Percentiles rank a stretch among this genome's conserved stretches.
Evolutionary conservation across 345 rosid genomes (phyloP).

Genomic region (Hypericum androsaemum): DNA sequence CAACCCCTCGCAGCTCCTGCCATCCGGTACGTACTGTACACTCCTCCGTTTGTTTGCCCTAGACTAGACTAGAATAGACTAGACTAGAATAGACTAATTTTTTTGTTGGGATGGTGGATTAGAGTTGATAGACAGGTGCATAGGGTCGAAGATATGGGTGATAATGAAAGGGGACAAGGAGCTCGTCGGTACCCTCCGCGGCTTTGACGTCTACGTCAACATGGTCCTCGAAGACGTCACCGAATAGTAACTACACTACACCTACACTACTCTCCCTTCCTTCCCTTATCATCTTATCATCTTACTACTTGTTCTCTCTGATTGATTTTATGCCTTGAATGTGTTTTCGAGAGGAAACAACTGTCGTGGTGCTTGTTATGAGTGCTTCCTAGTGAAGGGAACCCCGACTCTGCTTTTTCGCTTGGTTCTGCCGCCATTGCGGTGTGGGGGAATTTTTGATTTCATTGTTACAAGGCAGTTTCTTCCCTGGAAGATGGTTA

Average conservation of each 20-base stretch:
- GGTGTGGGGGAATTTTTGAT: too few species aligned
- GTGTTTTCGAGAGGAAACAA: too few species aligned
- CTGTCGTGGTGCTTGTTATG: too few species aligned
- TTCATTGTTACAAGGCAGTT: too few species aligned
- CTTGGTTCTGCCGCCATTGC: too few species aligned
- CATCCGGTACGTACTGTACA: slow-evolving; percentile 32
- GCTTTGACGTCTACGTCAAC: slow-evolving; percentile 76
- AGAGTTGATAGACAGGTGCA: slow-evolving; percentile 78
- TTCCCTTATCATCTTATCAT: not conserved
- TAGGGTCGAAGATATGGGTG: slow-evolving; percentile 84
- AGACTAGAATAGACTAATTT: too few species aligned
- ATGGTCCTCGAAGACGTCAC: slow-evolving; percentile 74
- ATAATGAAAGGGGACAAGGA: slow-evolving; percentile 93
- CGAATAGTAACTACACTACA: slow-evolving; percentile 37
- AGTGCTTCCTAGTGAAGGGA: too few species aligned
- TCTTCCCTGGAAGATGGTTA: too few species aligned
- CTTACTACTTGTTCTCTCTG: too few species aligned
- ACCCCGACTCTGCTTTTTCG: too few species aligned
- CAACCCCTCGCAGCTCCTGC: slow-evolving; percentile 72
- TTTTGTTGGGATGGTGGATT: slow-evolving; percentile 5
- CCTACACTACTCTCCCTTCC: not conserved
- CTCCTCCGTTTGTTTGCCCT: too few species aligned
- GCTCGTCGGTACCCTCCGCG: slow-evolving; percentile 68
- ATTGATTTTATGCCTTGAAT: too few species aligned
- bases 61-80: not conserved